Percentiles rank a stretch among this genome's conserved stretches.
Evolutionary conservation across 345 rosid genomes (phyloP).

Genomic region (Sisymbrium altissimum): DNA sequence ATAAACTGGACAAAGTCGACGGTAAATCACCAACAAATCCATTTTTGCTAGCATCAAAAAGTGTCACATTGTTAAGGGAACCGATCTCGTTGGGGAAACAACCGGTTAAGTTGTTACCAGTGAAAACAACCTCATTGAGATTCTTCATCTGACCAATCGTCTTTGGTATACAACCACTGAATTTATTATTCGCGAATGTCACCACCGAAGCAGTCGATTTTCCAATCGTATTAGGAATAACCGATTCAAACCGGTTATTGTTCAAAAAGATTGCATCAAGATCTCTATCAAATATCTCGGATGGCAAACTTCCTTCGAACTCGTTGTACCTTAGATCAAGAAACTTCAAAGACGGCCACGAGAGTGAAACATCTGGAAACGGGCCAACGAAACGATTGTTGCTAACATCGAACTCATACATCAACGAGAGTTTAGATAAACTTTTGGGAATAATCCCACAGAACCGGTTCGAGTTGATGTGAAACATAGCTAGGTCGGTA

Average conservation of each 20-base stretch:
- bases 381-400: constrained; percentile 61
- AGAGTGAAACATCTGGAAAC: constrained; percentile 45
- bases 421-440: constrained; percentile 40
- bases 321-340: constrained; percentile 58
- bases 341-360: constrained; percentile 45
- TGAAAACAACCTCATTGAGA: constrained; percentile 52
- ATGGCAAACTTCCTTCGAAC: constrained; percentile 62
- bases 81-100: constrained; percentile 67
- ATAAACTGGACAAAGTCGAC: constrained; percentile 32
- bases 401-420: constrained; percentile 63
- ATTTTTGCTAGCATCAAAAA: constrained; percentile 49
- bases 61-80: constrained; percentile 42
- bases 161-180: constrained; percentile 60
- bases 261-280: constrained; percentile 68
- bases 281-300: constrained; percentile 46
- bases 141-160: constrained; percentile 52
- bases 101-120: constrained; percentile 50
- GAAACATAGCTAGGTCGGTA: constrained; percentile 61
- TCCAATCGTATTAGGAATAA: constrained; percentile 49
- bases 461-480: constrained; percentile 65
- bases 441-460: constrained; percentile 65
- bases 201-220: constrained; percentile 54
- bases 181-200: constrained; percentile 53
- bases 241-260: constrained; percentile 50
- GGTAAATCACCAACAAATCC: constrained; percentile 50